Base-by-base conservation (phyloP, 164 flowering plant genomes). In the Vitis vinifera region DNA sequence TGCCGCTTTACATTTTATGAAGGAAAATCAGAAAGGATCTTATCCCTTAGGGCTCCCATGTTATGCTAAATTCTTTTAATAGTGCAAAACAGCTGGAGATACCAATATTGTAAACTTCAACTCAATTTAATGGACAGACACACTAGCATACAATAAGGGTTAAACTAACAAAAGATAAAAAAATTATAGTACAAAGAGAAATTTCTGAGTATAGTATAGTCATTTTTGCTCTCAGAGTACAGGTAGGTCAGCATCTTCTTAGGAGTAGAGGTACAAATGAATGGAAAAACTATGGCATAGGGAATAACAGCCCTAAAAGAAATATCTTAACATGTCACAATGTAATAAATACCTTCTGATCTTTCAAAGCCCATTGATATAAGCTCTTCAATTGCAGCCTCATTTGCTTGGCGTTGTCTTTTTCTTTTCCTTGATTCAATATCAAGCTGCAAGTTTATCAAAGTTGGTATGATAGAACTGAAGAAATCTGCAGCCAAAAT, bases 321-420 rank as follows among this genome's bases (percentile, higher is more conserved):
- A 30, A 50, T 51, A 62, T 12, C 60, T 57, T 6, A 14, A 8
- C 48, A 9, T 11, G 16, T 50, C 11, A 17, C 4, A 3, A 50
- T 11, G 29, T 11, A 23, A 55, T 19, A 37, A 12, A 16, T 70
- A 92, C 97, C 98, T 86, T 56, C 73, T 75, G 89, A 81, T 85
- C 88, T 83, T 55, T 89, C 87, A 69, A 91, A 95, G 9, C 97
- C 98, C 97, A 91, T 88, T 23, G 91, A 72, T 12, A 86, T 78
- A 56, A 91, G 89, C 62, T 78, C 76, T 77, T 88, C 89, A 57
- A 86, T 77, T 29, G 67, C 75, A 70, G 84, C 76, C 29, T 79
- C 77, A 19, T 23, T 53, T 47, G 68, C 71, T 67, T 69, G 71
- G 55, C 67, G 78, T 23, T 68, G 71, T 71, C 92, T 84, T 69